Evolutionary conservation across 2,329 filamentous ascomycete genomes (phyloP), one percentile per base, ranked within the genome.

Genomic region (Pyrenochaeta sp.): DNA sequence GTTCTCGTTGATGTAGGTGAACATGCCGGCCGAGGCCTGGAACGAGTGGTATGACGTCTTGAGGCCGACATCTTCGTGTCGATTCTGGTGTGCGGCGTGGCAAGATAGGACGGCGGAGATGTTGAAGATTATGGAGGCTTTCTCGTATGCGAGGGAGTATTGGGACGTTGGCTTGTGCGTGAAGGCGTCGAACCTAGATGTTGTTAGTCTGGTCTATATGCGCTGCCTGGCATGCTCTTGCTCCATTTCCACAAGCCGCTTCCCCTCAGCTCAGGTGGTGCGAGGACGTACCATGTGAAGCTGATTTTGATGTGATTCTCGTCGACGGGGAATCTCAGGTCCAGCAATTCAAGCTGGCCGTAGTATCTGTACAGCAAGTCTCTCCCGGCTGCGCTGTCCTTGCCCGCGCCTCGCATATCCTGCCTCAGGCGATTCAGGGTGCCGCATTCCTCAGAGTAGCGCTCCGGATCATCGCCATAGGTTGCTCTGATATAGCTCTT

Each of bases 1-100:
- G 75, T 99, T 99, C 75, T 99, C 94, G 73, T 99, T 99, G 77
- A 99, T 99, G 66, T 99, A 99, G 39, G 93, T 97, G 72, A 97
- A 99, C 94, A 99, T 99, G 76, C 94, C 94, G 7, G 94, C 94
- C 6, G 93, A 92, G 27, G 94, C 94, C 72, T 99, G 94, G 76
- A 97, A 97, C 14, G 92, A 96, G 72, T 99, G 93, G 69, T 97
- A 99, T 13, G 94, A 90, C 10, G 91, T 93, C 76, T 99, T 99
- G 68, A 97, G 82, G 22, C 93, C 93, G 5, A 88, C 82, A 66
- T 99, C 94, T 68, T 97, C 92, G 53, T 89, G 88, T 35, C 94
- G 86, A 59, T 94, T 92, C 74, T 99, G 95, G 66, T 89, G 83
- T 29, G 93, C 91, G 49, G 93, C 94, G 79, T 99, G 90, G 66